Conservation (phyloP, 108 stramenopile species). For the Cyclotella kingstonii region DNA sequence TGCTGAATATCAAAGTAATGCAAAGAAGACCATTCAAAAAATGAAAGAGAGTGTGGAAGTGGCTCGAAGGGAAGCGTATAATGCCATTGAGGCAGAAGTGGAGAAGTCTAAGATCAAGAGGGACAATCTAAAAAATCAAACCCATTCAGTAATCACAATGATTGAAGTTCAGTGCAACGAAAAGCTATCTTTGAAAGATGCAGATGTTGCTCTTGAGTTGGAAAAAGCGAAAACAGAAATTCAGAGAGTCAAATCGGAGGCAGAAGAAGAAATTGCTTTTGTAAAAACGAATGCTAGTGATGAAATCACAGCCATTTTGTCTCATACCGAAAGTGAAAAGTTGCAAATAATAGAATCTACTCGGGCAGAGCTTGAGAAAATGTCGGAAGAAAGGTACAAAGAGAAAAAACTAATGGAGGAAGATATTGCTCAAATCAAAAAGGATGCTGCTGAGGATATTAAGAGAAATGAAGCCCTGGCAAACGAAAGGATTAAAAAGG, state of each 20-base stretch:
- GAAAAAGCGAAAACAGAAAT: constrained; percentile 1
- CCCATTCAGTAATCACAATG: constrained; percentile 19
- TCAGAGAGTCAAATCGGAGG: constrained; percentile 4
- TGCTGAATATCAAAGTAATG: not conserved
- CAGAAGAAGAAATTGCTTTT: constrained; percentile 9
- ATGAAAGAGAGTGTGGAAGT: constrained; percentile 10
- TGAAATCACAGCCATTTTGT: constrained; percentile 10
- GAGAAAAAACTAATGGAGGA: constrained; percentile 3
- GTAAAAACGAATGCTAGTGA: not conserved
- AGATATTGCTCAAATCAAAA: constrained; percentile 8
- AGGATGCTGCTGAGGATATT: constrained; percentile 1
- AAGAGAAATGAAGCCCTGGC: not conserved
- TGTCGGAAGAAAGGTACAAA: constrained; percentile 15
- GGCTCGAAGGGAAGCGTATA: constrained; percentile 7
- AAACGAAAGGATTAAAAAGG: constrained; percentile 8
- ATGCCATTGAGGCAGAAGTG: constrained; percentile 11
- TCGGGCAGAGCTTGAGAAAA: constrained; percentile 3
- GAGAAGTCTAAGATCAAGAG: constrained; percentile 22
- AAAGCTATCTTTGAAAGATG: constrained; percentile 1
- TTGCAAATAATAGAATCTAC: constrained; percentile 4
- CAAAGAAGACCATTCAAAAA: not conserved
- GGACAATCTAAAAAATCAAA: constrained; percentile 20
- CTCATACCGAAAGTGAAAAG: constrained; percentile 20
- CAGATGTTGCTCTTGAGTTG: not conserved
- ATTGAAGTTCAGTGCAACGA: constrained; percentile 11